These are phyloP conservation scores for Leccinum angustisporum DNA, from an alignment of 1,284 basidiomycete genomes.

Conservation along the genomic window DNA sequence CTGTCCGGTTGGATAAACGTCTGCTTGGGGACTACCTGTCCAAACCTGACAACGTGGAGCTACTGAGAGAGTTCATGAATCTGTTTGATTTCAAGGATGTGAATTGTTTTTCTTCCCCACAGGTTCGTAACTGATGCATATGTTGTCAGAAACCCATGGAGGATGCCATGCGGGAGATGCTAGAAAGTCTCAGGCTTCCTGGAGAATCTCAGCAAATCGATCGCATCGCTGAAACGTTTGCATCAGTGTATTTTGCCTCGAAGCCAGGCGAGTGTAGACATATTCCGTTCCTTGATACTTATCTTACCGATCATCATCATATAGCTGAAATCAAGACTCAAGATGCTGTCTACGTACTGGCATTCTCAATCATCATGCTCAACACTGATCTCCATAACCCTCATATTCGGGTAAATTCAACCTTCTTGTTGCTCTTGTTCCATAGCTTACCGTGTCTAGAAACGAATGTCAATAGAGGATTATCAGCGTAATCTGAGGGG, in stretches of 20 bases:
- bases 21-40: constrained; percentile 94
- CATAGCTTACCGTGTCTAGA: constrained; percentile 46
- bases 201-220: constrained; percentile 95
- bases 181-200: constrained; percentile 93
- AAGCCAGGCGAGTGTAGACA: constrained; percentile 57
- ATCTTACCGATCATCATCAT: constrained; percentile 3
- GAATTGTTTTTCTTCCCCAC: constrained; percentile 30
- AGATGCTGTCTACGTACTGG: constrained; percentile 93
- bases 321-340: constrained; percentile 85
- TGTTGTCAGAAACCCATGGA: constrained; percentile 81
- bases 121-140: constrained; percentile 13
- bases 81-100: constrained; percentile 91
- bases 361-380: constrained; percentile 97
- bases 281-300: constrained; percentile 5
- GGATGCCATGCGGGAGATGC: constrained; percentile 92
- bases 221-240: constrained; percentile 95
- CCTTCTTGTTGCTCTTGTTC: constrained; percentile 1
- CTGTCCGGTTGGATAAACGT: constrained; percentile 89
- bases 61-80: constrained; percentile 86
- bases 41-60: constrained; percentile 81
- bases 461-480: constrained; percentile 96
- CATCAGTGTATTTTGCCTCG: constrained; percentile 86
- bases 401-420: constrained; percentile 75
- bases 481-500: constrained; percentile 92
- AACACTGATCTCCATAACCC: constrained; percentile 98